Evolutionary conservation across 495 filamentous ascomycete species (phyloP), one percentile per base, ranked within the genome.

Genomic region (Aspergillus nanangensis): DNA sequence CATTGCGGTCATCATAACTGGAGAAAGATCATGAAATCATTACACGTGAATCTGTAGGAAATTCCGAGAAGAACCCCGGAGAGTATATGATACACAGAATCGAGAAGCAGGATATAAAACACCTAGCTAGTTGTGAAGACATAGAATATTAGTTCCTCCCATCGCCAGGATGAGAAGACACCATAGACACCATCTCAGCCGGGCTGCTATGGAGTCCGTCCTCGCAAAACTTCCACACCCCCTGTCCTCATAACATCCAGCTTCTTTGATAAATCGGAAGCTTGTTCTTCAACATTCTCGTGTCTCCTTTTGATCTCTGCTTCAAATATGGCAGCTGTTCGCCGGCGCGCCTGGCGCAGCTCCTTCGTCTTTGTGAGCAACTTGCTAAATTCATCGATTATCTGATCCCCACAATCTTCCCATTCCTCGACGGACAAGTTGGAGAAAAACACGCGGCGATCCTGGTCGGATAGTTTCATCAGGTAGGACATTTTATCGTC

Each of bases 381-480:
- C 7, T 74, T 69, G 5, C 70, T 69, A 53, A 93, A 91, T 48
- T 76, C 77, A 3, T 81, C 79, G 11, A 92, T 66, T 32, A 96
- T 79, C 72, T 86, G 82, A 49, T 96, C 88, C 7, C 90, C 90
- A 11, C 83, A 80, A 38, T 84, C 74, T 58, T 96, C 90, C 85
- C 90, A 93, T 58, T 92, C 84, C 20, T 77, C 69, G 18, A 87
- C 73, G 3, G 77, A 57, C 56, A 95, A 68, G 4, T 73, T 74
- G 8, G 74, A 65, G 50, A 90, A 82, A 61, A 89, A 87, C 2
- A 69, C 62, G 38, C 68, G 67, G 46, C 88, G 84, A 14, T 78
- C 72, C 15, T 69, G 24, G 1, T 61, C 66, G 5, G 57, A 34
- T 7, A 67, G 49, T 1, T 45, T 37, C 15, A 67, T 45, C 15